phyloP scores from a whole-genome alignment of 2,329 filamentous ascomycete genomes.

The Claviceps citrina region DNA sequence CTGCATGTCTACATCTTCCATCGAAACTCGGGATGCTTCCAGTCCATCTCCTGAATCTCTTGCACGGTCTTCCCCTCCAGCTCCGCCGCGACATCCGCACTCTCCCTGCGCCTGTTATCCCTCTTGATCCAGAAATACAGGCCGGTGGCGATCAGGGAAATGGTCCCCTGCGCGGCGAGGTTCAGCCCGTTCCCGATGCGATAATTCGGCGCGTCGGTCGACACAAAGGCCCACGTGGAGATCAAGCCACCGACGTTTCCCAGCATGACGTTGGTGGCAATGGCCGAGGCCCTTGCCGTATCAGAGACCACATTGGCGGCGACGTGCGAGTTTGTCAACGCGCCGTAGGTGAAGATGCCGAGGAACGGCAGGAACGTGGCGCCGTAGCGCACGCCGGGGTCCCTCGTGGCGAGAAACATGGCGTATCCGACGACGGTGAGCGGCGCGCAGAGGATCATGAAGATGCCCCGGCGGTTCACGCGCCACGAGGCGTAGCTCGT shows the following conservation, averaged over 20 bases:
- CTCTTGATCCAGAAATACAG: conserved; percentile 45
- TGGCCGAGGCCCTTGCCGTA: conserved; percentile 46
- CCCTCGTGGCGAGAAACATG: conserved; percentile 45
- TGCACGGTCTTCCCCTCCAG: conserved; percentile 38
- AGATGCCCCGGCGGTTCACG: conserved; percentile 41
- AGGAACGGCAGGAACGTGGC: conserved; percentile 52
- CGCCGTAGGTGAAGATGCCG: conserved; percentile 46
- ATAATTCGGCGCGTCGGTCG: conserved; percentile 47
- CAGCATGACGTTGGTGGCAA: conserved; percentile 41
- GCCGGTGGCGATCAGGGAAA: conserved; percentile 33
- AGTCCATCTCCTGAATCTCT: conserved; percentile 47
- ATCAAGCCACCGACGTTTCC: conserved; percentile 38
- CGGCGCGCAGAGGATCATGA: conserved; percentile 43
- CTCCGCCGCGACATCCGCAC: conserved; percentile 38
- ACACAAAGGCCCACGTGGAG: conserved; percentile 49
- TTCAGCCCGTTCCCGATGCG: conserved; percentile 58
- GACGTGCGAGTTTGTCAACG: conserved; percentile 49
- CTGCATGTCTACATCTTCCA: conserved; percentile 25
- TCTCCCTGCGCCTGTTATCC: conserved; percentile 45
- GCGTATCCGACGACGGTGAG: conserved; percentile 52
- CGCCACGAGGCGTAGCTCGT: conserved; percentile 44
- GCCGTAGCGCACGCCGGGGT: conserved; percentile 42
- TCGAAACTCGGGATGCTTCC: conserved; percentile 51
- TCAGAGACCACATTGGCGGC: conserved; percentile 56
- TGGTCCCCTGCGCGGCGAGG: conserved; percentile 42